These are phyloP conservation scores for Aspergillus ibericus DNA, from an alignment of 2,329 filamentous ascomycete species.

Conservation along the genomic window DNA sequence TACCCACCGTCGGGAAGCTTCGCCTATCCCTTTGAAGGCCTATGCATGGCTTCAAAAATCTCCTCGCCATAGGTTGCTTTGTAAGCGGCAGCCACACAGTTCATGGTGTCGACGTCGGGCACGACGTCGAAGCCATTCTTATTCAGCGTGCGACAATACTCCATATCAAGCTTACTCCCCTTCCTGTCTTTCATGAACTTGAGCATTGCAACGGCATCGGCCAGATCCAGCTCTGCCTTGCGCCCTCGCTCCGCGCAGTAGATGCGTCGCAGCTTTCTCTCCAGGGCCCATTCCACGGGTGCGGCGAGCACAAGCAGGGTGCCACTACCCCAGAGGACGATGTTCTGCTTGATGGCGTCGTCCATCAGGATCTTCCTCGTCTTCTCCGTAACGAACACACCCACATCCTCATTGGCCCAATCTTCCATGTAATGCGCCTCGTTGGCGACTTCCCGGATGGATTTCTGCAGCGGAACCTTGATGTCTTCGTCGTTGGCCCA, in stretches of 20 bases:
- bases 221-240: constrained; percentile 29
- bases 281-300: constrained; percentile 36
- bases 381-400: constrained; percentile 11
- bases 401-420: constrained; percentile 13
- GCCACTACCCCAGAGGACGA: constrained; percentile 7
- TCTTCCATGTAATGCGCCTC: constrained; percentile 5
- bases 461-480: constrained; percentile 5
- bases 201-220: constrained; percentile 32
- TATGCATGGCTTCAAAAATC: not conserved
- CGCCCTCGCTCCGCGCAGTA: constrained; percentile 20
- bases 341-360: constrained; percentile 3
- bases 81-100: constrained; percentile 27
- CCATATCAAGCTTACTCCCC: constrained; percentile 23
- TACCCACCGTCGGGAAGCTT: too few species aligned
- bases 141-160: constrained; percentile 29
- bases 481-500: constrained; percentile 11
- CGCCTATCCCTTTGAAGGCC: not conserved
- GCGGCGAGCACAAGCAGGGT: constrained; percentile 31
- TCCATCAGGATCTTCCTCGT: constrained; percentile 5
- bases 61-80: constrained; percentile 24
- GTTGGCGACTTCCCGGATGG: constrained; percentile 6
- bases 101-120: constrained; percentile 31
- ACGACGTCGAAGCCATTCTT: constrained; percentile 29
- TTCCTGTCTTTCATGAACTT: constrained; percentile 25
- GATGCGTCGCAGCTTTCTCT: constrained; percentile 35